Conservation (phyloP, 2,329 filamentous ascomycete genomes). For the Mycosphaerella sp. region DNA sequence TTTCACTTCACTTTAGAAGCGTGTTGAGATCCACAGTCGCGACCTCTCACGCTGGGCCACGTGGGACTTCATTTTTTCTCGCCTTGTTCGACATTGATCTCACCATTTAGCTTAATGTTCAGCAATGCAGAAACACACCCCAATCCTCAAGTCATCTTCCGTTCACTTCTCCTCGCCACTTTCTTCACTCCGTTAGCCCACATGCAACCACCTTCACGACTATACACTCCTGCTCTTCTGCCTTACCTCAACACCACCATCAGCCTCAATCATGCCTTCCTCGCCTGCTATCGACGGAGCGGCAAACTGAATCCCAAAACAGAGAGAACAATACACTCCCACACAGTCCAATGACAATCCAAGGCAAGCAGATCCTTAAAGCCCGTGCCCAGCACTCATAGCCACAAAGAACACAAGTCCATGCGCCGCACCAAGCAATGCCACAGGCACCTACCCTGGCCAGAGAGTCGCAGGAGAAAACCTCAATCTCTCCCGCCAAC, state of each 20-base stretch:
- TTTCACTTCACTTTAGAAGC: too few relatives aligned
- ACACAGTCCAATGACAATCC: not conserved
- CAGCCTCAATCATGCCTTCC: not conserved
- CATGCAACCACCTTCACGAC: not conserved
- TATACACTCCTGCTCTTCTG: slow-evolving; percentile 7
- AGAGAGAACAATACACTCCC: not conserved
- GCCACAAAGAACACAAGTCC: not conserved
- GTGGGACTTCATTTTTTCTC: too few relatives aligned
- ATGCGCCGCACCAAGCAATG: not conserved
- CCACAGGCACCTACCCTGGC: not conserved
- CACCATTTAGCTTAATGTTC: too few relatives aligned
- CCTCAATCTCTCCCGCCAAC: not conserved
- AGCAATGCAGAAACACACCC: too few relatives aligned
- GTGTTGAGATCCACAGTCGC: too few relatives aligned
- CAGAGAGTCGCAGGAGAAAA: not conserved
- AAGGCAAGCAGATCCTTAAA: not conserved
- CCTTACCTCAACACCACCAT: slow-evolving; percentile 20
- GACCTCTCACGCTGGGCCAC: too few relatives aligned
- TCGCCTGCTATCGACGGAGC: not conserved
- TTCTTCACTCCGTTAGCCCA: too few relatives aligned
- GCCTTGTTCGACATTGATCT: too few relatives aligned
- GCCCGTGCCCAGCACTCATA: not conserved
- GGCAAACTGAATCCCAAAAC: not conserved
- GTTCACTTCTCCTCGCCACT: too few relatives aligned
- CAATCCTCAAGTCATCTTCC: too few relatives aligned